Evolutionary conservation across 2,329 filamentous ascomycete species (phyloP).

Genomic region (Talaromyces albobiverticillius): DNA sequence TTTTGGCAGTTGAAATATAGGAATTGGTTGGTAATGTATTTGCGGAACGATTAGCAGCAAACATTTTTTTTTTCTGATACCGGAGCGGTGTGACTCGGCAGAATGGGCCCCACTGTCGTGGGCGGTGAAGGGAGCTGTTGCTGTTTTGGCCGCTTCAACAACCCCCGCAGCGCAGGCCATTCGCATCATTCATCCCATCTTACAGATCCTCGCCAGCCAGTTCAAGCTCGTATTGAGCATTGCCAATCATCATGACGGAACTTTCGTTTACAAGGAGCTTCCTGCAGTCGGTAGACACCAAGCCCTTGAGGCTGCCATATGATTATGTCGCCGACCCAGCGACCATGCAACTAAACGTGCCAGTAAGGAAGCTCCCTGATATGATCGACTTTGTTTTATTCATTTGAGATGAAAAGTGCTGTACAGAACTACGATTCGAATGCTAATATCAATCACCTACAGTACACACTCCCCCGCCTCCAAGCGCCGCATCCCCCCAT

Average conservation of each 20-base stretch:
- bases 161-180: neutral
- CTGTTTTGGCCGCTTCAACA: too few relatives aligned
- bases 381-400: neutral
- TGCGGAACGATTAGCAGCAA: neutral
- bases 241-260: conserved; percentile 65
- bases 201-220: too few relatives aligned
- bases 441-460: neutral
- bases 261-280: conserved; percentile 80
- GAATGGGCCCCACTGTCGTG: conserved; percentile 6
- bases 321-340: conserved; percentile 88
- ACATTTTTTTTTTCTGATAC: conserved; percentile 15
- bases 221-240: neutral
- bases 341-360: conserved; percentile 69
- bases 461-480: conserved; percentile 50
- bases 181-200: too few relatives aligned
- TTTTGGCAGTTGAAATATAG: conserved; percentile 43
- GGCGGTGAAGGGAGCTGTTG: conserved; percentile 10
- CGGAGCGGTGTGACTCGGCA: conserved; percentile 9
- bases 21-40: neutral
- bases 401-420: neutral
- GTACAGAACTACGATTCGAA: neutral
- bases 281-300: conserved; percentile 73
- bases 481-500: conserved; percentile 41
- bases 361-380: conserved; percentile 59
- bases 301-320: conserved; percentile 75